Evolutionary conservation across 2,329 filamentous ascomycete species (phyloP), one percentile per base, ranked within the genome.

Genomic region (Calonectria pseudoreteaudii): DNA sequence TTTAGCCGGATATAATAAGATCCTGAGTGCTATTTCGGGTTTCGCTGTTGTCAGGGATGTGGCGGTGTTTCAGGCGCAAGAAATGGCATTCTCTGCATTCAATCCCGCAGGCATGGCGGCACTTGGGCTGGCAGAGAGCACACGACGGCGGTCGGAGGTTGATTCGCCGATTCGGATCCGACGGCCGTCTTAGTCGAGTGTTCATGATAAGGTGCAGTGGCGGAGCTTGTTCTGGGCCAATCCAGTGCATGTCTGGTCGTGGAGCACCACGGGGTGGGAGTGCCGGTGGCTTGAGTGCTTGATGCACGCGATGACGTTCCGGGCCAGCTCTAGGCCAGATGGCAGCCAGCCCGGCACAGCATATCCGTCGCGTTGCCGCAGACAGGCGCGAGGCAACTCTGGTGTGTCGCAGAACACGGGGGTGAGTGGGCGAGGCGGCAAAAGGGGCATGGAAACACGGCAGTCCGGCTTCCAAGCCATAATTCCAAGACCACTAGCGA

Each of bases 281-380:
- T 41, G n/a, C 34, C 56, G 56, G 38, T 62, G 34, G 47, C 23
- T 50, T 36, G 34, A 44, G 44, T 41, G 44, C n/a, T 10, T 50
- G 47, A 49, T 20, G 31, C 23, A 52, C 34, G 34, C 65, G 34
- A 67, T 67, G 65, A 67, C 65, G 65, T 52, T 28, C n/a, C 7
- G 18, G n/a, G 49, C 13, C 41, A 36, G 44, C 13, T 66, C 30
- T 8, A 31, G 62, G 47, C 49, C 23, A 28, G 20, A 52, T 38
- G 53, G 56, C 68, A 44, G 31, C 44, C 44, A 53, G 23, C 49
- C 47, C 58, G 68, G 68, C 68, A 70, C 68, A 34, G 26, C 44
- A 70, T 70, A 70, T 18, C 68, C 68, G 68, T 26, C 47, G 28
- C 52, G 31, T 60, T 50, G 47, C 56, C 56, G 56, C 26, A 53